Base-by-base conservation (phyloP, 352 stramenopile species). In the Lagenidium giganteum region DNA sequence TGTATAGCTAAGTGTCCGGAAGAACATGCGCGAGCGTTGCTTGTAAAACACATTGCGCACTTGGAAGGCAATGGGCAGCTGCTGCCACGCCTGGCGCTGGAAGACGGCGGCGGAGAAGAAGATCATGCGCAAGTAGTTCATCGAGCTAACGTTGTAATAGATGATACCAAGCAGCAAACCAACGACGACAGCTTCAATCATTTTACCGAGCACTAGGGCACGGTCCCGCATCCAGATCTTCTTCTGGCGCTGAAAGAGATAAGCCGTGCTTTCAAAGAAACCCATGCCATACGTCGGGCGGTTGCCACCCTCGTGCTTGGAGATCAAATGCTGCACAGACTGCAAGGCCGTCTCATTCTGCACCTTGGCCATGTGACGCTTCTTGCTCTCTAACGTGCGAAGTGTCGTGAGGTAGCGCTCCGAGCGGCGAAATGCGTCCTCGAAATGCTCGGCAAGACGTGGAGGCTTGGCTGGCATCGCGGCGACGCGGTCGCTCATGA, bases 21-120 rank as follows among this genome's bases (percentile, higher is more conserved):
- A 95, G 54, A 93, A 95, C 51, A 92, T 94, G 28, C 68, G 61
- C 20, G 82, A 67, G 0, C 66, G 59, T 25, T 95, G 85, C 54
- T 93, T 94, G 68, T 94, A 94, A 57, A 90, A 96, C 0, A 95
- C 80, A 7, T 66, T 66, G 12, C 85, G 76, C 25, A 93, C 18
- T 69, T 76, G 64, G 40, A 81, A 80, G n/a, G 59, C 51, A 22
- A 86, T 82, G 17, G 73, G 75, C 32, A 83, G 64, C 44, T 80
- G 73, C 54, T 83, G 68, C 65, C 68, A 80, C 5, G 66, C 62
- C 18, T 79, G 69, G 39, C 66, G 66, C 44, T 79, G 69, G 50
- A 82, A 74, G 13, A 79, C 41, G 1, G 52, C 61, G 39, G 57
- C 58, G 21, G 30, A 55, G 54, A 76, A 79, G 42, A 69, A 72